Evolutionary conservation across 108 stramenopile genomes (phyloP).

Genomic region (Seminavis robusta): DNA sequence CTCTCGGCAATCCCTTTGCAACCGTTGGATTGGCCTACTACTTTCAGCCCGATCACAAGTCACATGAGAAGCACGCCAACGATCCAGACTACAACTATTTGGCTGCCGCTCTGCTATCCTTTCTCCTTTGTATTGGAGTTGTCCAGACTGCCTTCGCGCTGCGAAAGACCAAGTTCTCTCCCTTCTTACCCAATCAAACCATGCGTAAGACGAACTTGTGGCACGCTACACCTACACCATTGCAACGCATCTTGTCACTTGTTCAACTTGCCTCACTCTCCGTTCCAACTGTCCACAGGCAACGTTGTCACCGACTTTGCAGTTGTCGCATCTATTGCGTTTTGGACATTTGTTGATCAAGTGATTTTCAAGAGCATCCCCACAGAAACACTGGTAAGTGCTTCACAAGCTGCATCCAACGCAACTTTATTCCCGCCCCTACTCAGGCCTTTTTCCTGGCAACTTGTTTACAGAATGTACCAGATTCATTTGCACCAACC

Average conservation of each 20-base stretch:
- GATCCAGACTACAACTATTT: constrained; percentile 16
- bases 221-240: too few species aligned
- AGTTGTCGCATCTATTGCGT: constrained; percentile 15
- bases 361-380: constrained; percentile 8
- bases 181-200: constrained; percentile 23
- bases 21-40: constrained; percentile 15
- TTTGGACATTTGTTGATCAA: constrained; percentile 23
- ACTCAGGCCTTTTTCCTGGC: too few species aligned
- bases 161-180: constrained; percentile 20
- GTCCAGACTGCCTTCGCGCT: constrained; percentile 17
- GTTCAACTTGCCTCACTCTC: too few species aligned
- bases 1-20: constrained; percentile 17
- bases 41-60: constrained; percentile 16
- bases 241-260: too few species aligned
- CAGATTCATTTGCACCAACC: constrained; percentile 32
- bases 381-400: constrained; percentile 30
- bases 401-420: too few species aligned
- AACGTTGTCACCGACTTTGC: constrained; percentile 45
- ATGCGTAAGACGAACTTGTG: constrained; percentile 21
- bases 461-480: too few species aligned
- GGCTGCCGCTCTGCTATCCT: constrained; percentile 23
- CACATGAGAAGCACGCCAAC: constrained; percentile 14
- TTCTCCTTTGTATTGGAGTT: constrained; percentile 28
- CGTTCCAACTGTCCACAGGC: too few species aligned
- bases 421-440: too few species aligned